A percentile compares a stretch with the other conserved stretches of the same genome.
phyloP scores from a whole-genome alignment of 352 stramenopile genomes.

The Phytophthora pisi region DNA sequence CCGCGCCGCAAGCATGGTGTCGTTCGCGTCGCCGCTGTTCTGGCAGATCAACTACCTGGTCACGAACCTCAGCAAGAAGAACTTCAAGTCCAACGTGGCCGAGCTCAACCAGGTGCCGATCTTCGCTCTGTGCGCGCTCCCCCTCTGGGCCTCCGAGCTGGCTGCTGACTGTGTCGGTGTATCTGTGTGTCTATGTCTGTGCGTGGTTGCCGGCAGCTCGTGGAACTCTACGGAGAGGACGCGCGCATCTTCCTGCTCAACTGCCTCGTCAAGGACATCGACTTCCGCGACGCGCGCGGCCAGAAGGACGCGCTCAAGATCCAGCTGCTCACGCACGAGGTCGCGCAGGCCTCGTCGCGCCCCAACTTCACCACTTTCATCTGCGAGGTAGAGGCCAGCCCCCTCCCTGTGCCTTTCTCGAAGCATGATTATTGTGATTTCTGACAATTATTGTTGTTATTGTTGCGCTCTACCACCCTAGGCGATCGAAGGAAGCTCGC shows the following conservation, averaged over 20 bases:
- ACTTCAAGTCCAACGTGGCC: slow-evolving; percentile 93
- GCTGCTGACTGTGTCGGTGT: slow-evolving; percentile 5
- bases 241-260: slow-evolving; percentile 91
- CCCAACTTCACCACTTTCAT: slow-evolving; percentile 93
- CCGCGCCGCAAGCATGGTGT: slow-evolving; percentile 62
- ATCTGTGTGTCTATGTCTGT: neutral
- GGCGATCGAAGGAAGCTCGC: slow-evolving; percentile 73
- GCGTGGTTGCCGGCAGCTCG: slow-evolving; percentile 54
- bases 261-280: slow-evolving; percentile 91
- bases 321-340: slow-evolving; percentile 89
- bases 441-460: slow-evolving; percentile 2
- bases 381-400: slow-evolving; percentile 59
- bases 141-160: neutral
- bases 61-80: slow-evolving; percentile 94
- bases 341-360: slow-evolving; percentile 86
- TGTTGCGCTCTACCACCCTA: slow-evolving; percentile 13
- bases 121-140: slow-evolving; percentile 16
- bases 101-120: slow-evolving; percentile 90
- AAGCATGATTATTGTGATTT: neutral
- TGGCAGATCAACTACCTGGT: slow-evolving; percentile 95
- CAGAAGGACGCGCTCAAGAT: slow-evolving; percentile 91
- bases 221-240: slow-evolving; percentile 92
- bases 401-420: neutral
- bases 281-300: slow-evolving; percentile 86
- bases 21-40: slow-evolving; percentile 92